Base-by-base conservation (phyloP, 2,329 filamentous ascomycete genomes). In the Cercospora citrullina region DNA sequence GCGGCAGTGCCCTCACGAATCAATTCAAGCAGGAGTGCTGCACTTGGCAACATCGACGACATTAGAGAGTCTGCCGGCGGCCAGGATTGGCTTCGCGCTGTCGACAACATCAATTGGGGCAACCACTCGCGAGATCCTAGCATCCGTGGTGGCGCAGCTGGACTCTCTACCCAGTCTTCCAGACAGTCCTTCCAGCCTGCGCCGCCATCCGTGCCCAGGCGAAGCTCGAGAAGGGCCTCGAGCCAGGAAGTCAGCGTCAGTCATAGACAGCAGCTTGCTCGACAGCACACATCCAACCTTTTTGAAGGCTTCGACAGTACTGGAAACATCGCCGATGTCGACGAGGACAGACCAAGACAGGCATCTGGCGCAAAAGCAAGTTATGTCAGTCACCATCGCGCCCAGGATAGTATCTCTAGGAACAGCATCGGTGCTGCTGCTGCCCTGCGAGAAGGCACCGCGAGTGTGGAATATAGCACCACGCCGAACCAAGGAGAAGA, bases 301-400 rank as follows among this genome's bases (percentile, higher is more conserved):
- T 75, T 76, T 59, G 73, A 72, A 31, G 73, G 72, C 2, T 76
- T 76, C 39, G 74, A 76, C 59, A 74, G 69, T n/a, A 70, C 39
- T 57, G 65, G 33, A 28, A 60, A 36, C 39, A 58, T 61, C 18
- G 65, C 63, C 23, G 69, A 65, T 33, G 60, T 61, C 39, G 64
- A 26, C 23, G 48, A 62, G 4, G 62, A 58, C 12, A 28, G 28
- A 16, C 59, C 62, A 3, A 28, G 55, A 42, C 60, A 53, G 28
- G 36, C 23, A 14, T 65, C 60, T n/a, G 30, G 59, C 12, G 58
- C 64, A 9, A 66, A 65, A 21, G 63, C 65, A 16, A 67, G 63
- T 18, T 64, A 67, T 12, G 71, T 72, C 57, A 68, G 62, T n/a
- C 74, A 75, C 31, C 74, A 73, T 57, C 70, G 74, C 10, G 75